Evolutionary conservation across 2,329 filamentous ascomycete genomes (phyloP).

Genomic region (Botryosphaeria dothidea): DNA sequence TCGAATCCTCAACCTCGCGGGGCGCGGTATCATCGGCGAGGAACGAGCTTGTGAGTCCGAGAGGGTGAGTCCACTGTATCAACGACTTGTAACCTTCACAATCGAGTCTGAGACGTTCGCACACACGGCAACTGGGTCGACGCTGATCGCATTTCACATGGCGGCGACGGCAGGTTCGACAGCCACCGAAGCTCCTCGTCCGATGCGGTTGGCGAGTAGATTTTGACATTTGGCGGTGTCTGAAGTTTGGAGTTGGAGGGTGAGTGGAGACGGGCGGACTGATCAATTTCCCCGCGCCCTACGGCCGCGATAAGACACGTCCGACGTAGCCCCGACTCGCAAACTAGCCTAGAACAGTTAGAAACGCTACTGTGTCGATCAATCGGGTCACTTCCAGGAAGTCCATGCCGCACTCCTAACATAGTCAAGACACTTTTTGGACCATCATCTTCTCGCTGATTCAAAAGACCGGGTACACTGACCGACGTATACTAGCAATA

Average conservation of each 20-base stretch:
- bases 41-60: background rate
- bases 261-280: background rate
- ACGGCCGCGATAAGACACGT: background rate
- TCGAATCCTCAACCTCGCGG: background rate
- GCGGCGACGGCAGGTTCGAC: conserved; percentile 2
- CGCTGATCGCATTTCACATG: conserved; percentile 10
- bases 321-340: background rate
- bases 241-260: background rate
- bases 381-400: background rate
- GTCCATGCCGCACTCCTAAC: too few species aligned
- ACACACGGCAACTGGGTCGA: background rate
- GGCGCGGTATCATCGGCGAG: background rate
- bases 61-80: conserved; percentile 5
- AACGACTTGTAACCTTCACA: conserved; percentile 2
- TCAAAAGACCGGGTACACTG: too few species aligned
- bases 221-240: background rate
- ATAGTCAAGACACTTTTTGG: too few species aligned
- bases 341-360: background rate
- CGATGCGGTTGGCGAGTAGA: background rate
- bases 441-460: too few species aligned
- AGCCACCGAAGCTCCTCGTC: background rate
- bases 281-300: background rate
- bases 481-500: too few species aligned
- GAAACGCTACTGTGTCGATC: background rate
- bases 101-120: conserved; percentile 2